Conservation (phyloP, 306 rosid genomes). For the Begonia fuchsioides region DNA sequence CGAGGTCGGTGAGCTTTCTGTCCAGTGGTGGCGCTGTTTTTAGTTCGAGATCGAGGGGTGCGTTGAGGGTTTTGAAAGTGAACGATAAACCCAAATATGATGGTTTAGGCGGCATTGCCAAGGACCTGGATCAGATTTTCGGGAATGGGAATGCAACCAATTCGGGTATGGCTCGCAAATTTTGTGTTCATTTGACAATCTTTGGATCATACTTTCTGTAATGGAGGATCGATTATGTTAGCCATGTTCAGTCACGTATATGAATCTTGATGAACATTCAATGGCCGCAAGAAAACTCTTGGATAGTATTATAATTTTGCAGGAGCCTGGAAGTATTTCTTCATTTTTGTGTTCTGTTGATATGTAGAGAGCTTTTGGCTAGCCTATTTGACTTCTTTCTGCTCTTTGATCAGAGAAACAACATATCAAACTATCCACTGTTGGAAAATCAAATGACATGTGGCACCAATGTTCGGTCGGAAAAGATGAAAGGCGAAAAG, state of each 20-base stretch:
- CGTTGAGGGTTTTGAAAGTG: conserved; percentile 13
- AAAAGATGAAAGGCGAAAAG: conserved; percentile 40
- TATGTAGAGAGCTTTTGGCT: neutral
- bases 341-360: too few relatives aligned
- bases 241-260: too few relatives aligned
- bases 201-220: neutral
- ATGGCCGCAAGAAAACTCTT: too few relatives aligned
- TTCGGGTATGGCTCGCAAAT: conserved; percentile 13
- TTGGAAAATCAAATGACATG: conserved; percentile 52
- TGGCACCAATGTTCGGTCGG: conserved; percentile 55
- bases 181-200: too few relatives aligned
- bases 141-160: conserved; percentile 25
- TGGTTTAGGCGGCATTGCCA: conserved; percentile 6
- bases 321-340: too few relatives aligned
- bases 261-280: too few relatives aligned
- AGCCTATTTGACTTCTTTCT: conserved; percentile 2
- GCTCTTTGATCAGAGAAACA: conserved; percentile 27
- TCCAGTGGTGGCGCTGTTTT: conserved; percentile 2
- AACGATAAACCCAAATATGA: conserved; percentile 6
- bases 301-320: too few relatives aligned
- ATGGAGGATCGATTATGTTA: neutral
- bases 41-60: conserved; percentile 20
- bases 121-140: conserved; percentile 8
- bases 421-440: conserved; percentile 20
- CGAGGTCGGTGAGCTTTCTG: conserved; percentile 11